Conservation (phyloP, 2,329 filamentous ascomycete genomes). For the Hymenoscyphus fraxineus region DNA sequence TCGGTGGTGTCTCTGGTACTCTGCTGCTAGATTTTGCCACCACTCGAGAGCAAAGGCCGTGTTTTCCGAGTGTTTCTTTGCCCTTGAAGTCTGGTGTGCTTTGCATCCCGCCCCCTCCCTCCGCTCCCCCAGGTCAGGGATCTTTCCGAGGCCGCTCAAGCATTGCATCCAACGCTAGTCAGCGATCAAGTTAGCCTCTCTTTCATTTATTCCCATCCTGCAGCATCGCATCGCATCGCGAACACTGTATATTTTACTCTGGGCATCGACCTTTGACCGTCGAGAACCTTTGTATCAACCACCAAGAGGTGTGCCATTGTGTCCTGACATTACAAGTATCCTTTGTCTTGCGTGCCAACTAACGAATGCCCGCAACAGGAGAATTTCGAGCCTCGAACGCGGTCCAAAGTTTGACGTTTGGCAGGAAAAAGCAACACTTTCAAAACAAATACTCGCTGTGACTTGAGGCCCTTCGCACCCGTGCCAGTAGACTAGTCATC, state of each 20-base stretch:
- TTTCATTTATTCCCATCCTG: constrained; percentile 11
- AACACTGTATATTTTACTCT: neutral
- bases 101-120: neutral
- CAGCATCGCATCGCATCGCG: constrained; percentile 10
- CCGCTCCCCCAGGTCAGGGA: neutral
- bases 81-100: neutral
- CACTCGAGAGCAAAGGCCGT: constrained; percentile 1
- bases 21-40: neutral
- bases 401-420: constrained; percentile 15
- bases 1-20: neutral
- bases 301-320: constrained; percentile 14
- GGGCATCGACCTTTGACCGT: constrained; percentile 5
- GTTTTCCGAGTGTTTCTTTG: constrained; percentile 2
- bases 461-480: constrained; percentile 9
- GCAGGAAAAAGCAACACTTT: constrained; percentile 18
- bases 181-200: constrained; percentile 26
- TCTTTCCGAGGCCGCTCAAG: constrained; percentile 18
- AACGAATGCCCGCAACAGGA: constrained; percentile 9
- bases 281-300: constrained; percentile 9
- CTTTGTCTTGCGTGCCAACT: constrained; percentile 7
- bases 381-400: constrained; percentile 7
- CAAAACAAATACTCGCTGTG: constrained; percentile 11
- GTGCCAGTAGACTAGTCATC: constrained; percentile 6
- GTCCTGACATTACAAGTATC: constrained; percentile 8
- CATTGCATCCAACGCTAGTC: constrained; percentile 21